Base-by-base conservation (phyloP, 163 green algal species). In the Trebouxiophyceae sp. region DNA sequence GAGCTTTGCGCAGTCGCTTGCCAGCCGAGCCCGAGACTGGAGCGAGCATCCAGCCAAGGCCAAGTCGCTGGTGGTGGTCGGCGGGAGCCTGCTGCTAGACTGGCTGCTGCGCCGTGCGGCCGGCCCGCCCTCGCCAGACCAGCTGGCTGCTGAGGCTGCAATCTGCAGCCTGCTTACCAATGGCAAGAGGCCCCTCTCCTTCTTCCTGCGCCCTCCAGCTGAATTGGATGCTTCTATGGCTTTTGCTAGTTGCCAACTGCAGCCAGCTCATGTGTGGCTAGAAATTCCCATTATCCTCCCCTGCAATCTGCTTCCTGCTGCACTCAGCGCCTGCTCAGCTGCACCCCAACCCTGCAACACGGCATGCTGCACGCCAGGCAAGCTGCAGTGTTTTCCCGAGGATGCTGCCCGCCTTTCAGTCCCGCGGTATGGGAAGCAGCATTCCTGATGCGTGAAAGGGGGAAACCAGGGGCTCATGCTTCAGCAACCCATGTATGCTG, bases 71-170 rank as follows among this genome's bases (percentile, higher is more conserved):
- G 56, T 70, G 3, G 31, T 70, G 26, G 22, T 65, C 6, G 64
- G 64, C n/a, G 64, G 64, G 26, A 39, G 60, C 46, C 45, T 34
- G 19, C 55, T 87, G 19, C 54, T 83, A 33, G 76, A 84, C 26
- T 81, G 75, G 62, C 69, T 87, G 33, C 65, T 87, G 8, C 30
- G 47, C 8, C 57, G 68, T n/a, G 75, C 75, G 5, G 71, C 29
- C 2, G 54, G 31, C 19, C 16, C 33, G 66, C 22, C 55, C 60
- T 12, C 60, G 65, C 7, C 54, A 3, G 63, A 63, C 26, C 63
- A 62, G 33, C 16, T 26, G 7, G 26, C 39, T 20, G 63, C 67
- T 2, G 54, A 63, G 54, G 33, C 33, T 19, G 54, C 63, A 4
- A 27, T 69, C 33, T 28, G 29, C 7, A 57, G 29, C 33, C 54